These are phyloP conservation scores for Chenopodium berlandieri DNA, from an alignment of 148 eudicot genomes.

Conservation along the genomic window DNA sequence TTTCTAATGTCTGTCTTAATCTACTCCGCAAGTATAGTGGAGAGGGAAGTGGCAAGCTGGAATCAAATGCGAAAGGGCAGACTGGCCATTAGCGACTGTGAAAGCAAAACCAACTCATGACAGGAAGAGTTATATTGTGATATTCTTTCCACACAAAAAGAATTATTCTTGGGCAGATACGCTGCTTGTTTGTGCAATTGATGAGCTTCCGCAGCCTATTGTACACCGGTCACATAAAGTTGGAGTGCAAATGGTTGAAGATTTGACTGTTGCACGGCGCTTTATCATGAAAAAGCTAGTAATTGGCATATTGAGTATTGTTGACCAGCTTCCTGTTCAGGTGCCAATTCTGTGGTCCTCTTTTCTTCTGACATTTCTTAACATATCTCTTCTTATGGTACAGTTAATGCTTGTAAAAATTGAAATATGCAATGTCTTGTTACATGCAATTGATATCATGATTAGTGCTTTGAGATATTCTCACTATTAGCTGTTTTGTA, in stretches of 20 bases:
- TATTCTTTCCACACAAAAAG: slow-evolving; percentile 78
- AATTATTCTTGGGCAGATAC: slow-evolving; percentile 95
- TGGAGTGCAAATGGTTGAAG: slow-evolving; percentile 76
- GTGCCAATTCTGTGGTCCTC: slow-evolving; percentile 37
- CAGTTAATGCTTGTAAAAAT: background rate
- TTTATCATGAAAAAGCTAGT: slow-evolving; percentile 82
- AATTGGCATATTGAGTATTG: slow-evolving; percentile 67
- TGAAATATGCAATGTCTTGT: background rate
- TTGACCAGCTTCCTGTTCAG: slow-evolving; percentile 76
- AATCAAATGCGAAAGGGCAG: slow-evolving; percentile 83
- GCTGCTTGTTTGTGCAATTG: slow-evolving; percentile 73
- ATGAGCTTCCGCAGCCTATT: slow-evolving; percentile 82
- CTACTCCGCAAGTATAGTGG: slow-evolving; percentile 65
- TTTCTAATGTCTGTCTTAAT: slow-evolving; percentile 18
- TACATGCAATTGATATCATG: background rate
- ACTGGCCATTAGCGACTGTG: slow-evolving; percentile 85
- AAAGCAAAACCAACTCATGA: slow-evolving; percentile 92
- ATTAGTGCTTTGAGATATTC: background rate
- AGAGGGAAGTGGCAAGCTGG: slow-evolving; percentile 98
- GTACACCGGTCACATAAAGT: slow-evolving; percentile 69
- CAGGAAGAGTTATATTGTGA: slow-evolving; percentile 81
- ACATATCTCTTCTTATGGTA: background rate
- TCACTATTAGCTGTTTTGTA: slow-evolving; percentile 6
- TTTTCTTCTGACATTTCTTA: background rate
- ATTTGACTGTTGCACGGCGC: slow-evolving; percentile 85